Base-by-base conservation (phyloP, 2,329 filamentous ascomycete genomes). In the Pleoardoris graminearum region DNA sequence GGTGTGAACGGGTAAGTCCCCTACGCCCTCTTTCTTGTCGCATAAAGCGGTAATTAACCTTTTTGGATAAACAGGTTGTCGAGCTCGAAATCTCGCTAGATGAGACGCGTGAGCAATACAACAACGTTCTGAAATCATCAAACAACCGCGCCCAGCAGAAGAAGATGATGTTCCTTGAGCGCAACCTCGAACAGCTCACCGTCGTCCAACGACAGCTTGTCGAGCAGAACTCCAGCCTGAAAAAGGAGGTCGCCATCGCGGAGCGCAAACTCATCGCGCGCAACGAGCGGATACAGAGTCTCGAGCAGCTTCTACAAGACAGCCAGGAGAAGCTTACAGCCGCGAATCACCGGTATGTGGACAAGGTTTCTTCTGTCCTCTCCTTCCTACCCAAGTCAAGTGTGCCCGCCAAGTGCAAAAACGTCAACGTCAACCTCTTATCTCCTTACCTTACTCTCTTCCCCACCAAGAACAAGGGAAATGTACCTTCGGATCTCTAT, bases 81-180 rank as follows among this genome's bases (percentile, higher is more conserved):
- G 94, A 99, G 80, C 85, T 99, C 23, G 94, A 99, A 76, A 99
- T 99, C 68, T 96, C 90, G 30, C 83, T 99, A 45, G 94, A 99
- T 70, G 92, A 97, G 80, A 97, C 94, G 0, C 86, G 94, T 50
- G 94, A 99, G 79, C 94, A 99, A 77, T 99, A 99, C 79, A 97
- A 99, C 81, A 97, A 96, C 67, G 94, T 99, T 55, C 83, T 99
- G 53, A 88, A 93, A 51, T 94, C 91, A 44, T 96, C 91, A 62
- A 99, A 99, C 81, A 97, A 96, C 80, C 89, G 94, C 54, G 93
- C 94, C 21, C 94, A 99, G 79, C 94, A 99, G 77, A 99, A 99
- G 88, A 99, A 99, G 84, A 97, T 99, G 90, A 95, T 94, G 14
- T 99, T 99, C 83, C 79, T 99, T 45, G 94, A 99, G 80, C 88